A percentile compares a stretch with the other conserved stretches of the same genome.
Conservation (phyloP, 2,329 filamentous ascomycete genomes). For the Diaporthe australafricana region DNA sequence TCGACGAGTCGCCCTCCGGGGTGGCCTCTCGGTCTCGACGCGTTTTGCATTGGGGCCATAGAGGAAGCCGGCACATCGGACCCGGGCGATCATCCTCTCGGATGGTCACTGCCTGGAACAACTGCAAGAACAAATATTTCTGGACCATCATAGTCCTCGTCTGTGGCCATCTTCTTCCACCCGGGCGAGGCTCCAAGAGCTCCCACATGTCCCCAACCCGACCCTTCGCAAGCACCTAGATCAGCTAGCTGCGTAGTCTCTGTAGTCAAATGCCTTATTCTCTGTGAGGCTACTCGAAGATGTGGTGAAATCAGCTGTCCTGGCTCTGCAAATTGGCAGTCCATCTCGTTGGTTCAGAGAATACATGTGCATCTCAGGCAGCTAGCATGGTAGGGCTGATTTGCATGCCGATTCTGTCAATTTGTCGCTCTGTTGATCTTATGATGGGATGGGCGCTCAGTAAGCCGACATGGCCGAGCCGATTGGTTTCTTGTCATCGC, state of each 20-base stretch:
- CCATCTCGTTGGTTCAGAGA: neutral
- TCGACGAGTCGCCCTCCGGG: constrained; percentile 42
- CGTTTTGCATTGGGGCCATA: constrained; percentile 46
- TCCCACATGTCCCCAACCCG: constrained; percentile 42
- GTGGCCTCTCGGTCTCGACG: constrained; percentile 44
- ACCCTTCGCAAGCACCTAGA: too few relatives aligned
- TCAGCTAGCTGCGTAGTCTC: neutral
- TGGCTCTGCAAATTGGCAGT: neutral
- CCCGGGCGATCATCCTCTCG: constrained; percentile 25
- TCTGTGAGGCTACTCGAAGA: neutral
- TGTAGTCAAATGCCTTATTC: neutral
- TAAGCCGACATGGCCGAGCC: neutral
- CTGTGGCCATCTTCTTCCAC: constrained; percentile 42
- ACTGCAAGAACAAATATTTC: constrained; percentile 44
- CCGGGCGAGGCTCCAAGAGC: constrained; percentile 48
- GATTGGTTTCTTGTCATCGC: neutral
- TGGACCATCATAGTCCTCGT: constrained; percentile 51
- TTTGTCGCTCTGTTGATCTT: neutral
- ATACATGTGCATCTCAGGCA: neutral
- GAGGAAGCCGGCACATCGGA: constrained; percentile 42
- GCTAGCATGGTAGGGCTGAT: neutral
- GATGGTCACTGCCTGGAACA: constrained; percentile 13
- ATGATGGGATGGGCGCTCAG: neutral
- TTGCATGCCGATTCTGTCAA: neutral
- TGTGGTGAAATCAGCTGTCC: neutral